Evolutionary conservation across 208 protist genomes (phyloP).

Genomic region (Acanthamoeba lenticulata): DNA sequence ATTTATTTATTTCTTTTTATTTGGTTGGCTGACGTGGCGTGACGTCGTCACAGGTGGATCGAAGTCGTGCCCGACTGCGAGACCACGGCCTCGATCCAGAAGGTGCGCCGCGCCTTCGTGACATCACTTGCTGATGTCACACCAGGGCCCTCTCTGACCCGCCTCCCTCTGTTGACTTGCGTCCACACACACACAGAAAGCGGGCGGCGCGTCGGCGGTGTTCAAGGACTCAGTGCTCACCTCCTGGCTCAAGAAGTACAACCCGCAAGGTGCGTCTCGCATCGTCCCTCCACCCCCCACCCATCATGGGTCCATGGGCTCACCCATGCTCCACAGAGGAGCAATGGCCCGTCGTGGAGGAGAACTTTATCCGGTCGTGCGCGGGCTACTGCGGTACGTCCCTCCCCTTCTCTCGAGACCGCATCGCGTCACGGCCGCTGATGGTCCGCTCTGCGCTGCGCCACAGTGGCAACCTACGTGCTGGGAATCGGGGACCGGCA

Average conservation of each 20-base stretch:
- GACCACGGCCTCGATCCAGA: slow-evolving; percentile 83
- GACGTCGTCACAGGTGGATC: slow-evolving; percentile 78
- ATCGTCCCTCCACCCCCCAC: slow-evolving; percentile 37
- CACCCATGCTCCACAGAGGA: background rate
- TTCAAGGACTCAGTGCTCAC: background rate
- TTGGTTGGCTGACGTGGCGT: no score
- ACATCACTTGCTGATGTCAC: no score
- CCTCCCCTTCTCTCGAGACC: background rate
- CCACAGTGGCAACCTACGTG: slow-evolving; percentile 93
- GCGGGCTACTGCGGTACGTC: slow-evolving; percentile 88
- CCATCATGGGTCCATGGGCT: slow-evolving; percentile 56
- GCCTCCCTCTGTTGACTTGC: no score
- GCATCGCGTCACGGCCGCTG: background rate
- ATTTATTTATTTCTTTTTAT: no score
- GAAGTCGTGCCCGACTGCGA: slow-evolving; percentile 84
- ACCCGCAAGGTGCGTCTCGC: background rate
- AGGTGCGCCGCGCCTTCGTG: slow-evolving; percentile 49
- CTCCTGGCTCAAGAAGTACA: slow-evolving; percentile 29
- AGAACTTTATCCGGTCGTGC: slow-evolving; percentile 82
- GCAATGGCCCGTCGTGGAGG: background rate
- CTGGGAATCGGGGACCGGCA: slow-evolving; percentile 89
- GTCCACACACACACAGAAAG: background rate
- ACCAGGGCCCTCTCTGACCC: no score
- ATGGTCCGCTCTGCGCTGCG: background rate
- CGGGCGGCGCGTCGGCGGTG: slow-evolving; percentile 3